Evolutionary conservation across 163 green algal species (phyloP).

Genomic region (Chlorella variabilis): DNA sequence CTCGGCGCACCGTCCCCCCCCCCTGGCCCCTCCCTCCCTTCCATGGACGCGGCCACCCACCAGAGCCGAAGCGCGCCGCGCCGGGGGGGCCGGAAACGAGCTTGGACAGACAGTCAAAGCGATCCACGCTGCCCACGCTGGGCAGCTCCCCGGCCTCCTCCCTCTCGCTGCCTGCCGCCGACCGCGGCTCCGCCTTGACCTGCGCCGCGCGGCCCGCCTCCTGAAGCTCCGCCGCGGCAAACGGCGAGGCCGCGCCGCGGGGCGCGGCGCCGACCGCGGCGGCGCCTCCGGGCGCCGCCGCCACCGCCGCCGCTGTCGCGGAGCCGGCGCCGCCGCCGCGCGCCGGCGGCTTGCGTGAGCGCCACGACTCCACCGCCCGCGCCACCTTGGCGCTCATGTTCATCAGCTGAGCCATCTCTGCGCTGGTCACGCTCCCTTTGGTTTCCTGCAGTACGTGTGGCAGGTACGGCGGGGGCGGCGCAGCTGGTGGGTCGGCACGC

Average conservation of each 20-base stretch:
- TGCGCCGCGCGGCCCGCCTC: no score
- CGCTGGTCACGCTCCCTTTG: background rate
- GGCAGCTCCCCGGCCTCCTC: background rate
- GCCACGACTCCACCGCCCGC: constrained; percentile 25
- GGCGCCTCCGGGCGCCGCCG: no score
- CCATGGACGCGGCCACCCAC: no score
- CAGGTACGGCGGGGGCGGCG: background rate
- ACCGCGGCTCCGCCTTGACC: no score
- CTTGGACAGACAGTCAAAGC: constrained; percentile 8
- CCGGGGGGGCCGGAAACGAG: background rate
- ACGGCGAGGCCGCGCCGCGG: no score
- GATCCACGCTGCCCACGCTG: background rate
- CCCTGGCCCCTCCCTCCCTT: no score
- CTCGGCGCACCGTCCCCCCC: no score
- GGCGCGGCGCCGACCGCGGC: no score
- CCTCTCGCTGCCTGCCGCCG: background rate
- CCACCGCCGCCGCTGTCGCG: no score
- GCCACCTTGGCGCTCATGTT: constrained; percentile 36
- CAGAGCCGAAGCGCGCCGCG: background rate
- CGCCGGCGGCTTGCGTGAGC: constrained; percentile 2
- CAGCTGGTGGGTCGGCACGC: no score
- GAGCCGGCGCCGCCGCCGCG: no score
- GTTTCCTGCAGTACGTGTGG: background rate
- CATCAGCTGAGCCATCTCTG: constrained; percentile 27
- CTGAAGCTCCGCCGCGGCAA: no score